phyloP scores from a whole-genome alignment of 75 land plant genomes.

The Adiantum capillusveneris region DNA sequence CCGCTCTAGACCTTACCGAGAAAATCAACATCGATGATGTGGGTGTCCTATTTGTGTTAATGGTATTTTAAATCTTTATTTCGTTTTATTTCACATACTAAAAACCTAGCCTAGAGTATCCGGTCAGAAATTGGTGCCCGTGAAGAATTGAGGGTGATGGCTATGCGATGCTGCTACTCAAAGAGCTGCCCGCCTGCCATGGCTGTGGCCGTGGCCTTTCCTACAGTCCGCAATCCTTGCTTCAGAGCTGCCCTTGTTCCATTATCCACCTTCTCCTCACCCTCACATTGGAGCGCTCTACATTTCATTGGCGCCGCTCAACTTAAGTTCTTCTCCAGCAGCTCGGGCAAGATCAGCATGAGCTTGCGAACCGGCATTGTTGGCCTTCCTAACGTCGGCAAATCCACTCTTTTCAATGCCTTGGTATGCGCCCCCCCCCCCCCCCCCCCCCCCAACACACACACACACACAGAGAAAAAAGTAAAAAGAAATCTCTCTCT shows the following conservation, averaged over 20 bases:
- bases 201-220: background rate
- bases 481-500: too few species aligned
- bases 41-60: too few species aligned
- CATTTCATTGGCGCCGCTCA: background rate
- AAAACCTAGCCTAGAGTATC: too few species aligned
- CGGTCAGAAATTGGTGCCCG: too few species aligned
- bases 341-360: constrained; percentile 51
- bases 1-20: too few species aligned
- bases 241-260: background rate
- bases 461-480: too few species aligned
- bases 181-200: constrained; percentile 6
- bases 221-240: background rate
- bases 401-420: constrained; percentile 96
- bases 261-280: background rate
- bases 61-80: too few species aligned
- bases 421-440: constrained; percentile 43
- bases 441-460: background rate
- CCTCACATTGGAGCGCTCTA: background rate
- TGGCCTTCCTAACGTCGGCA: constrained; percentile 96
- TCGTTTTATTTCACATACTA: too few species aligned
- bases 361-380: constrained; percentile 92
- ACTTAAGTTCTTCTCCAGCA: background rate
- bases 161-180: background rate
- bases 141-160: too few species aligned
- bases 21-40: too few species aligned